Percentiles rank a stretch among this genome's conserved stretches.
These are phyloP conservation scores for Lippia alba DNA, from an alignment of 305 asterid species.

Conservation along the genomic window DNA sequence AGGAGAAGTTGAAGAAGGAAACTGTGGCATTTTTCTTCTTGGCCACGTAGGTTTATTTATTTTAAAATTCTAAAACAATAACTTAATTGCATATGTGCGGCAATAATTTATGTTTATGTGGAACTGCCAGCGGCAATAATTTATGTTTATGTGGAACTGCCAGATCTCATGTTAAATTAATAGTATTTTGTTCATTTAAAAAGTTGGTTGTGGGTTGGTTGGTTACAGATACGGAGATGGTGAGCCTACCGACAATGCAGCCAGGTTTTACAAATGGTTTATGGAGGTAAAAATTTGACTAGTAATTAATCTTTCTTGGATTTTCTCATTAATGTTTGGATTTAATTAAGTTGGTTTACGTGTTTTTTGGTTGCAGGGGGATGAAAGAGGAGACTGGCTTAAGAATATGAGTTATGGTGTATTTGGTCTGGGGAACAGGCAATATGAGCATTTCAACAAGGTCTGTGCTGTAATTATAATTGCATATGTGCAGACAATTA, in stretches of 20 bases:
- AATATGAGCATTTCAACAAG: conserved; percentile 98
- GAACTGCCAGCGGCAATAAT: conserved; percentile 27
- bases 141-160: conserved; percentile 22
- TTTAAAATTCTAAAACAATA: background rate
- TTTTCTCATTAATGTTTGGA: conserved; percentile 15
- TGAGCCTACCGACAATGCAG: conserved; percentile 98
- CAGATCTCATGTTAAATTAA: conserved; percentile 26
- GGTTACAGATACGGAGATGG: conserved; percentile 95
- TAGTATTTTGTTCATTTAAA: conserved; percentile 34
- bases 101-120: conserved; percentile 15
- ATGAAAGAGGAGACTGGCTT: conserved; percentile 76
- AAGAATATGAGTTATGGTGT: conserved; percentile 82
- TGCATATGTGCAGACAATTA: background rate
- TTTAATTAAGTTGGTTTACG: conserved; percentile 27
- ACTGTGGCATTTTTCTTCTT: conserved; percentile 77
- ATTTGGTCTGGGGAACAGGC: conserved; percentile 97
- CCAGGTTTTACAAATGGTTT: conserved; percentile 95
- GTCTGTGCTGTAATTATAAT: conserved; percentile 40
- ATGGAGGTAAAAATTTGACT: conserved; percentile 55
- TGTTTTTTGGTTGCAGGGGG: conserved; percentile 56
- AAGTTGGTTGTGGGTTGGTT: conserved; percentile 60
- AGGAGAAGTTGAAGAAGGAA: conserved; percentile 87
- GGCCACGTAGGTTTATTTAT: conserved; percentile 75
- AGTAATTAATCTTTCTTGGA: background rate
- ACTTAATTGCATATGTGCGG: conserved; percentile 31